Conservation (phyloP, 1,284 basidiomycete genomes). For the Heliocybe sulcata region DNA sequence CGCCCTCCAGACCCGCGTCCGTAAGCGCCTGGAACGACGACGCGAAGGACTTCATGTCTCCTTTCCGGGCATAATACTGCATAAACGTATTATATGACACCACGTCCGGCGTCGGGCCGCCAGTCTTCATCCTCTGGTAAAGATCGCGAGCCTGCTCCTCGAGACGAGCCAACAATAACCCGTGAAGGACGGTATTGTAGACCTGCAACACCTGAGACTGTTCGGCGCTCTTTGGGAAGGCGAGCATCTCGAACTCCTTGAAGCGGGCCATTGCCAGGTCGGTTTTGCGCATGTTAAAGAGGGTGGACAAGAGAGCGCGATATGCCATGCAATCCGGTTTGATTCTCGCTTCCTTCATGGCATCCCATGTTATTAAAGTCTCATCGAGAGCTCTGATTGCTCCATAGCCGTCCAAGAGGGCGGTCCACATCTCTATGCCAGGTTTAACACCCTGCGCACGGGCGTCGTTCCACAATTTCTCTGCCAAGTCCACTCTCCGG, state of each 20-base stretch:
- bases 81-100: slow-evolving; percentile 77
- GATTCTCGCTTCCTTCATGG: slow-evolving; percentile 46
- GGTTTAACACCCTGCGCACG: slow-evolving; percentile 37
- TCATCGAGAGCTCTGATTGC: slow-evolving; percentile 36
- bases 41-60: slow-evolving; percentile 54
- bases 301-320: slow-evolving; percentile 49
- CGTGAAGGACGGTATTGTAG: slow-evolving; percentile 60
- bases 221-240: background rate
- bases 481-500: slow-evolving; percentile 45
- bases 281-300: slow-evolving; percentile 40
- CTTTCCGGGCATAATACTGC: slow-evolving; percentile 50
- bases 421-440: slow-evolving; percentile 51
- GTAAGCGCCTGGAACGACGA: slow-evolving; percentile 48
- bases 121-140: slow-evolving; percentile 37
- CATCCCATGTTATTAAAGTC: slow-evolving; percentile 47
- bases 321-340: slow-evolving; percentile 50
- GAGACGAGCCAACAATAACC: slow-evolving; percentile 40
- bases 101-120: slow-evolving; percentile 58
- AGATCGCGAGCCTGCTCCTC: slow-evolving; percentile 37
- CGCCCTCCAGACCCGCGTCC: slow-evolving; percentile 47
- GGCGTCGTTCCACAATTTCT: slow-evolving; percentile 60
- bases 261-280: slow-evolving; percentile 44
- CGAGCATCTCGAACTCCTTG: slow-evolving; percentile 32
- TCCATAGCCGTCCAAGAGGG: slow-evolving; percentile 55
- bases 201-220: slow-evolving; percentile 25